Conservation (phyloP, 352 stramenopile species). For the Phytopythium ostracodes region DNA sequence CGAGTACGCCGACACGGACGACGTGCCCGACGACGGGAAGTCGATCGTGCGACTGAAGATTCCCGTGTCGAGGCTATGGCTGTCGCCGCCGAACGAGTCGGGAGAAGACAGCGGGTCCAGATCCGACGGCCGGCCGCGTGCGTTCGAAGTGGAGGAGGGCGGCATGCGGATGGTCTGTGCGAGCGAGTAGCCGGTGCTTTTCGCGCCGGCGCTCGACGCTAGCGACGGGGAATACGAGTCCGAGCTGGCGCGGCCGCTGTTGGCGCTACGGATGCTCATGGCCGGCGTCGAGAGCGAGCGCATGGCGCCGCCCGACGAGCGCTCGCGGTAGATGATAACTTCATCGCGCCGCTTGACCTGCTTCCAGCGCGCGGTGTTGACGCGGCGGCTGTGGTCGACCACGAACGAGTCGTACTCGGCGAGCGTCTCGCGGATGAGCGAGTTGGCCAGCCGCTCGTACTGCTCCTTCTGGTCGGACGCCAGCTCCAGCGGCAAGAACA, state of each 20-base stretch:
- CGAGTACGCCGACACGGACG: background rate
- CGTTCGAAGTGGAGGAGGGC: background rate
- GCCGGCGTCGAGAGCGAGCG: slow-evolving; percentile 12
- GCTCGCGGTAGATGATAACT: slow-evolving; percentile 42
- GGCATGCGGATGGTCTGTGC: slow-evolving; percentile 9
- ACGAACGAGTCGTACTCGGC: slow-evolving; percentile 46
- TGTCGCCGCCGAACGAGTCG: background rate
- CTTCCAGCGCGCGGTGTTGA: slow-evolving; percentile 40
- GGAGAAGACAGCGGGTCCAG: slow-evolving; percentile 1
- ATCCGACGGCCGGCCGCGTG: background rate
- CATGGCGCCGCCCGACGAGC: slow-evolving; percentile 10
- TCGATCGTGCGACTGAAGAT: slow-evolving; percentile 9
- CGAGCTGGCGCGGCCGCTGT: slow-evolving; percentile 11
- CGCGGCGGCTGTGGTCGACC: slow-evolving; percentile 26
- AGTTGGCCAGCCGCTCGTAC: slow-evolving; percentile 46
- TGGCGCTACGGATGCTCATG: slow-evolving; percentile 17
- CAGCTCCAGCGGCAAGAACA: slow-evolving; percentile 44
- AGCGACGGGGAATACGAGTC: slow-evolving; percentile 3
- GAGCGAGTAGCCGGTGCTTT: background rate
- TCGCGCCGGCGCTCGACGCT: slow-evolving; percentile 2
- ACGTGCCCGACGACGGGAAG: slow-evolving; percentile 5
- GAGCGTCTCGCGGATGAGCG: slow-evolving; percentile 41
- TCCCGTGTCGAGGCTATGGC: background rate
- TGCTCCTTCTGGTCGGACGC: slow-evolving; percentile 28
- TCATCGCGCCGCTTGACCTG: slow-evolving; percentile 28